Conservation (phyloP, 2,329 filamentous ascomycete genomes). For the Curvularia sp. region DNA sequence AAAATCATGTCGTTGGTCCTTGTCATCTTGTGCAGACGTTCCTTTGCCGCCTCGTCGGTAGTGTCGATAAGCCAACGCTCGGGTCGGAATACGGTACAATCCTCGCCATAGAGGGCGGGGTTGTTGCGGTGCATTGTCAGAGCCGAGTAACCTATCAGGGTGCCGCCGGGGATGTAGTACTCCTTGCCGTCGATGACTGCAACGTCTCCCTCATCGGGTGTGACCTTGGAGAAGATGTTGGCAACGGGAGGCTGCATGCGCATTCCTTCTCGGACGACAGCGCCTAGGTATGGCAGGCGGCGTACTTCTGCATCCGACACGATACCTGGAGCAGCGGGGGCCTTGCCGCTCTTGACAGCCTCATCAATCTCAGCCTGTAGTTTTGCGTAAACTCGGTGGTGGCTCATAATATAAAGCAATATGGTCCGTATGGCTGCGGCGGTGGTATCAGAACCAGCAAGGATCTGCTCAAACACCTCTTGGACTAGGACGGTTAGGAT, state of each 20-base stretch:
- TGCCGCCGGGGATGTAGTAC: conserved; percentile 45
- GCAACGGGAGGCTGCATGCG: conserved; percentile 54
- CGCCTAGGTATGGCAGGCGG: conserved; percentile 54
- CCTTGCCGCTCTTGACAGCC: conserved; percentile 48
- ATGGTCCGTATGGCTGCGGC: conserved; percentile 62
- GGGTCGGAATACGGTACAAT: conserved; percentile 57
- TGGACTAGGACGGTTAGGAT: conserved; percentile 36
- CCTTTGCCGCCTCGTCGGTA: conserved; percentile 26
- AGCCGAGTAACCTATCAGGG: conserved; percentile 44
- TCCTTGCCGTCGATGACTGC: conserved; percentile 38
- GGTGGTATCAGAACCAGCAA: conserved; percentile 66
- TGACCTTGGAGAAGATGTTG: conserved; percentile 42
- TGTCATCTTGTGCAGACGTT: conserved; percentile 41
- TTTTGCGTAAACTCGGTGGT: conserved; percentile 54
- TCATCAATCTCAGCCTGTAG: conserved; percentile 57
- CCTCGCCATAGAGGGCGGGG: conserved; percentile 43
- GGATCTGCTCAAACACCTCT: conserved; percentile 55
- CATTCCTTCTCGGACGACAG: conserved; percentile 57
- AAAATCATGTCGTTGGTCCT: conserved; percentile 47
- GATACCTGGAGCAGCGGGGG: conserved; percentile 44
- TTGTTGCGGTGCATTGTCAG: conserved; percentile 45
- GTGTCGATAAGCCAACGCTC: conserved; percentile 57
- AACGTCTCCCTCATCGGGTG: conserved; percentile 42
- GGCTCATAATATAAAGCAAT: conserved; percentile 61
- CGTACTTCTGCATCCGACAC: conserved; percentile 58